phyloP scores from a whole-genome alignment of 1,139 yeast genomes.

The Geotrichum aggregatum region DNA sequence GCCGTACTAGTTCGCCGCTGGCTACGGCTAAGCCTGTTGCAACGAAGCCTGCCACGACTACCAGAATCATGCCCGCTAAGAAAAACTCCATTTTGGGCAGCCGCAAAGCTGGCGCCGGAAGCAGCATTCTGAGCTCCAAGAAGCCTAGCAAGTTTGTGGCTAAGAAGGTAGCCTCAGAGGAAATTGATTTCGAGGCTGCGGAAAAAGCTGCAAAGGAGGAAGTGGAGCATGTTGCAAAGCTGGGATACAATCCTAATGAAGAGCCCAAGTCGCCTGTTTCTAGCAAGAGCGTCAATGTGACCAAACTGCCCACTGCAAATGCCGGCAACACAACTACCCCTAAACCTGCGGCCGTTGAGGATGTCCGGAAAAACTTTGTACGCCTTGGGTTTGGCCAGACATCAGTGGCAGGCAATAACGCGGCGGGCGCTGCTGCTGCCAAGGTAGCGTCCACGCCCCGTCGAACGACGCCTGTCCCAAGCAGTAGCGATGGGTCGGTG shows the following conservation, averaged over 20 bases:
- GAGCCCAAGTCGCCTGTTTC: constrained; percentile 34
- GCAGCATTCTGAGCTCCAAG: constrained; percentile 35
- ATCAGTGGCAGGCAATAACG: constrained; percentile 17
- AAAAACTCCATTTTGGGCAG: constrained; percentile 17
- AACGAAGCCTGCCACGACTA: constrained; percentile 21
- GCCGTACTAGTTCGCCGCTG: constrained; percentile 29
- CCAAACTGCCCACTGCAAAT: constrained; percentile 25
- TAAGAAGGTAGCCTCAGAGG: constrained; percentile 51
- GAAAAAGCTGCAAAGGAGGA: constrained; percentile 84
- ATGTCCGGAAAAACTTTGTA: constrained; percentile 26
- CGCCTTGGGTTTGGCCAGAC: constrained; percentile 41
- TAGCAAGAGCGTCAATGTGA: constrained; percentile 27
- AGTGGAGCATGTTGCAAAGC: constrained; percentile 63
- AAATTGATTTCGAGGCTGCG: constrained; percentile 86
- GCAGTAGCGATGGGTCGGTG: constrained; percentile 37
- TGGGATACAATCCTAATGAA: constrained; percentile 66
- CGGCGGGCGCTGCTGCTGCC: constrained; percentile 10
- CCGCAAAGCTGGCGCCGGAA: constrained; percentile 23
- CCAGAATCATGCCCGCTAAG: constrained; percentile 23
- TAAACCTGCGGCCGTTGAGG: constrained; percentile 20
- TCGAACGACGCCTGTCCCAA: constrained; percentile 36
- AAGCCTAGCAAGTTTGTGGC: constrained; percentile 37
- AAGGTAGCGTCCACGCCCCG: constrained; percentile 8
- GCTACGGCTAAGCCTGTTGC: constrained; percentile 29
- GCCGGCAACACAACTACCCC: constrained; percentile 19